Base-by-base conservation (phyloP, 2,329 filamentous ascomycete genomes). In the Thelonectria rubi region DNA sequence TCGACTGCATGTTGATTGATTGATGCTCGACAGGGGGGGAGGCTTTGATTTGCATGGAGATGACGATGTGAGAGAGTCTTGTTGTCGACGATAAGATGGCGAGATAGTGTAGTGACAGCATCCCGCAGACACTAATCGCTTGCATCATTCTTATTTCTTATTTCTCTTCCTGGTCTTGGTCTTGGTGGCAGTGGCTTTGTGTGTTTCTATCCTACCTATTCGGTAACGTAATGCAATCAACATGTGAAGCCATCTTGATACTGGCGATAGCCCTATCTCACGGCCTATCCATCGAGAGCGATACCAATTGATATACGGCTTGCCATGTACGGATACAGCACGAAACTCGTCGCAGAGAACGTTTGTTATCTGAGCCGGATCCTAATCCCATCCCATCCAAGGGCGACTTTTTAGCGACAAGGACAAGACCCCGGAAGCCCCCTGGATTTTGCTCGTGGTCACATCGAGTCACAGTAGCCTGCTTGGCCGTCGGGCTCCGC, bases 351-450 rank as follows among this genome's bases (percentile, higher is more conserved):
- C n/a, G n/a, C n/a, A n/a, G n/a, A n/a, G n/a, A n/a, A n/a, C n/a
- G n/a, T 4, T 24, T 4, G 7, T 7, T 4, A 24, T 7, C 24
- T 24, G 24, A 24, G 24, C 24, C 7, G 24, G 24, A 24, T 24
- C 24, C 7, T 24, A 24, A 24, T 24, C 7, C 24, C 24, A 24
- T 7, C 24, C 24, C 24, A 24, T 24, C 24, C 24, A 24, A 24
- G 24, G 40, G 24, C 17, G 46, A 55, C 55, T 37, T 5, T 30
- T 56, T 34, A 54, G 60, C 47, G 47, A 46, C 48, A 51, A 45
- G 32, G n/a, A n/a, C n/a, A n/a, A 69, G 32, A 69, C 63, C 58
- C 37, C 60, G 62, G 67, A 57, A 55, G 59, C 55, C 58, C 63
- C 9, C 32, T 34, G 32, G 48, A 45, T 26, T 45, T 45, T 37